phyloP scores from a whole-genome alignment of 805 yeast species.

The Pichia gijzeniarum region DNA sequence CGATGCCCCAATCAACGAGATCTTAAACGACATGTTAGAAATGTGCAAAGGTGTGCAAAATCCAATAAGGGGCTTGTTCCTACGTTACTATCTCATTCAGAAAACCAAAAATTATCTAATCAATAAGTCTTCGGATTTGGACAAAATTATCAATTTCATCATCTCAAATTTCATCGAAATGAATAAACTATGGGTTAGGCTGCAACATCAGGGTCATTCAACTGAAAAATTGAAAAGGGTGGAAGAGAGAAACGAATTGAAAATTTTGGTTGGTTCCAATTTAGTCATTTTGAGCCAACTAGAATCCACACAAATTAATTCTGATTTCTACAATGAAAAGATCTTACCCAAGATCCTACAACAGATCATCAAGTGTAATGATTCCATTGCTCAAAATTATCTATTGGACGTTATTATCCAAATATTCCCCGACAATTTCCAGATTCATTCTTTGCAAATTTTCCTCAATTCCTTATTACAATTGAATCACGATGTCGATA shows the following conservation, averaged over 20 bases:
- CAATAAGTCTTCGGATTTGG: conserved; percentile 33
- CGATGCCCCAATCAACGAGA: conserved; percentile 76
- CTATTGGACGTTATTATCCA: conserved; percentile 86
- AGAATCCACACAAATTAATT: conserved; percentile 52
- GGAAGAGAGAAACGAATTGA: conserved; percentile 79
- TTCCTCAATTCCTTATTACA: conserved; percentile 60
- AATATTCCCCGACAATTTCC: conserved; percentile 92
- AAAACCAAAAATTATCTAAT: conserved; percentile 66
- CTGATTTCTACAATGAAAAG: conserved; percentile 38
- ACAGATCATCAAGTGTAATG: conserved; percentile 89
- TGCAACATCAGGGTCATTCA: conserved; percentile 93
- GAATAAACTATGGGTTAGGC: conserved; percentile 96
- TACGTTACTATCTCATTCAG: conserved; percentile 84
- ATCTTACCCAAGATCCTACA: conserved; percentile 79
- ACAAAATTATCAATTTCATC: conserved; percentile 71
- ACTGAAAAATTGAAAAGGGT: conserved; percentile 69
- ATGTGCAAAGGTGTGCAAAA: conserved; percentile 97
- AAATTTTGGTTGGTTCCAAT: conserved; percentile 88
- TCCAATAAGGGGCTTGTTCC: conserved; percentile 85
- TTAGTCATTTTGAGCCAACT: conserved; percentile 83
- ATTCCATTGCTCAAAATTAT: conserved; percentile 87
- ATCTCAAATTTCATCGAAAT: conserved; percentile 88
- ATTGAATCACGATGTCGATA: conserved; percentile 64
- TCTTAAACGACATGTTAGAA: conserved; percentile 93
- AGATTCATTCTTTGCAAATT: conserved; percentile 61